These are phyloP conservation scores for Strigomonas culicis DNA, from an alignment of 208 protist genomes.

Conservation along the genomic window DNA sequence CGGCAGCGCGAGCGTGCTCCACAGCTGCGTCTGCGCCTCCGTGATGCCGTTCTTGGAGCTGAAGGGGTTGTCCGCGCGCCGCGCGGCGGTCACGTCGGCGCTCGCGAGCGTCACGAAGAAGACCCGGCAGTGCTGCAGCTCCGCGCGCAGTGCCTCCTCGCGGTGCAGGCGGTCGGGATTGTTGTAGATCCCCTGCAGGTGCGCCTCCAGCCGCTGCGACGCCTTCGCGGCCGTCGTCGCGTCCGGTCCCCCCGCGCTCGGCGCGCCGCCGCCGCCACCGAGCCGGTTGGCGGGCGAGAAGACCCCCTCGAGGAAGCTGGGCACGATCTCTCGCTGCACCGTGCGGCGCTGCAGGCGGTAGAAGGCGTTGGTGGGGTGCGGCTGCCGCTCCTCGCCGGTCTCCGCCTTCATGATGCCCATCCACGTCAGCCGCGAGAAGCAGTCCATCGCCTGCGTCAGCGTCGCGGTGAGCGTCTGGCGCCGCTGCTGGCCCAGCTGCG, in stretches of 20 bases:
- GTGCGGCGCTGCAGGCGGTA: conserved; percentile 59
- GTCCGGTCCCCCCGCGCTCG: background rate
- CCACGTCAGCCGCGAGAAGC: conserved; percentile 86
- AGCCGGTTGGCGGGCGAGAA: conserved; percentile 36
- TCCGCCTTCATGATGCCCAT: conserved; percentile 81
- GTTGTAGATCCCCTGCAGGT: conserved; percentile 78
- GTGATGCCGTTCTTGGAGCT: conserved; percentile 75
- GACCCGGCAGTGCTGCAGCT: conserved; percentile 34
- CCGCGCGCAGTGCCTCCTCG: conserved; percentile 50
- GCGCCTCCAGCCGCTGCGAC: conserved; percentile 62
- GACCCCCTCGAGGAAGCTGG: conserved; percentile 73
- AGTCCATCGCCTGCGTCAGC: conserved; percentile 68
- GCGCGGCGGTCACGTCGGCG: conserved; percentile 76
- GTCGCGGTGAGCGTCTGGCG: conserved; percentile 60
- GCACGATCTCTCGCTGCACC: conserved; percentile 77
- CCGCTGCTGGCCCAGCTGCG: conserved; percentile 62
- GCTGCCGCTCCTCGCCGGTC: conserved; percentile 50
- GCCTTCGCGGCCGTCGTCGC: conserved; percentile 9
- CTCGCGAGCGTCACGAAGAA: conserved; percentile 74
- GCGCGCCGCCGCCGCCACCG: conserved; percentile 1
- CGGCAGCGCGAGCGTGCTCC: conserved; percentile 47
- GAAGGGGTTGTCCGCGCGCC: conserved; percentile 86
- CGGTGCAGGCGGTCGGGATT: conserved; percentile 48
- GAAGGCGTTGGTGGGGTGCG: conserved; percentile 47
- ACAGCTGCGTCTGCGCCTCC: conserved; percentile 66